phyloP scores from a whole-genome alignment of 306 rosid species.

The Cucurbita ficifolia region DNA sequence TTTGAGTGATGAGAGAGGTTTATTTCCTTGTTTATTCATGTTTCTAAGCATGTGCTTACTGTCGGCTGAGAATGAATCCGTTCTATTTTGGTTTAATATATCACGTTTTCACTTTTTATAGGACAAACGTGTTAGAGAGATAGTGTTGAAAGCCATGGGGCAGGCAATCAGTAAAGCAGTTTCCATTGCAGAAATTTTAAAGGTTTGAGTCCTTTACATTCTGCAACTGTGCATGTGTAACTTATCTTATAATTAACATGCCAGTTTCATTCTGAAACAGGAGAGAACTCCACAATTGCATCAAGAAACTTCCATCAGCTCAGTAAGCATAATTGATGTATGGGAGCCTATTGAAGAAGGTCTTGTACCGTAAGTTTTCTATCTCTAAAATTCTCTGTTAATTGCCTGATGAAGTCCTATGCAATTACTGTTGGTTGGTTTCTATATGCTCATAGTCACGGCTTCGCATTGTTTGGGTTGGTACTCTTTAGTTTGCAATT shows the following conservation, averaged over 20 bases:
- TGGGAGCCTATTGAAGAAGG: conserved; percentile 99
- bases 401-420: background rate
- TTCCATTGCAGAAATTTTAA: conserved; percentile 78
- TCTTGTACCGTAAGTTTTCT: conserved; percentile 76
- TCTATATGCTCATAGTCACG: background rate
- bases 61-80: background rate
- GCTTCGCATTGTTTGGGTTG: background rate
- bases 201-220: conserved; percentile 30
- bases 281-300: conserved; percentile 55
- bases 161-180: conserved; percentile 98
- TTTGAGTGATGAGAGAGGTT: no score
- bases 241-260: background rate
- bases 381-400: background rate
- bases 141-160: conserved; percentile 96
- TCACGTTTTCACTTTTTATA: conserved; percentile 10
- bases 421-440: background rate
- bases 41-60: background rate
- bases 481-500: background rate
- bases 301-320: conserved; percentile 83
- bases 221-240: background rate
- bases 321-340: conserved; percentile 86
- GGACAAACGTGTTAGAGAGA: conserved; percentile 77
- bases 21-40: background rate
- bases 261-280: conserved; percentile 27
- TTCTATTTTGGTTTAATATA: background rate